phyloP scores from a whole-genome alignment of 257 asterid genomes.

The Solanum ossicruentum region DNA sequence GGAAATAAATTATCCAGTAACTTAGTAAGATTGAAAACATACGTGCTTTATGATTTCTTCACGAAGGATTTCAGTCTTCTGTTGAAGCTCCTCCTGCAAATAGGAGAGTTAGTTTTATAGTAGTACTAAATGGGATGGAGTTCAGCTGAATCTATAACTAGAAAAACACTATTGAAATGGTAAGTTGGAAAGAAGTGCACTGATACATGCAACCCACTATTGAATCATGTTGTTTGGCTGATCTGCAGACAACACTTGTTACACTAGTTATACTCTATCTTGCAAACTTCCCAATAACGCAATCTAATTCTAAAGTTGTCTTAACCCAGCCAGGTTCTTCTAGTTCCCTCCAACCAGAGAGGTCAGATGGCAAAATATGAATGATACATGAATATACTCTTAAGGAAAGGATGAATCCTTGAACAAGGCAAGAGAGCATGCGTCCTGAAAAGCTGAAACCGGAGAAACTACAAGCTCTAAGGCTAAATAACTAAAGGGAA shows the following conservation, averaged over 20 bases:
- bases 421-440: not conserved
- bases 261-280: not conserved
- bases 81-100: slow-evolving; percentile 59
- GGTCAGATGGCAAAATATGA: not conserved
- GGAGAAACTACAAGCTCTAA: not conserved
- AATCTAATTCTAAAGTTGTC: not conserved
- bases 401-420: not conserved
- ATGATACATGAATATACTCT: not conserved
- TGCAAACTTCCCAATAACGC: not conserved
- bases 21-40: slow-evolving; percentile 1
- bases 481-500: not conserved
- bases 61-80: slow-evolving; percentile 59
- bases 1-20: not conserved
- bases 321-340: not conserved
- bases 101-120: not conserved
- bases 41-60: slow-evolving; percentile 62
- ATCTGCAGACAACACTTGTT: not conserved
- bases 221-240: not conserved
- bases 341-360: not conserved
- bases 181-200: not conserved
- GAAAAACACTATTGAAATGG: not conserved
- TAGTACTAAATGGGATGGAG: not conserved
- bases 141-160: not conserved
- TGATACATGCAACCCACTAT: not conserved
- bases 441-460: not conserved